These are phyloP conservation scores for Saitozyma podzolica DNA, from an alignment of 768 basidiomycete species.

Conservation along the genomic window DNA sequence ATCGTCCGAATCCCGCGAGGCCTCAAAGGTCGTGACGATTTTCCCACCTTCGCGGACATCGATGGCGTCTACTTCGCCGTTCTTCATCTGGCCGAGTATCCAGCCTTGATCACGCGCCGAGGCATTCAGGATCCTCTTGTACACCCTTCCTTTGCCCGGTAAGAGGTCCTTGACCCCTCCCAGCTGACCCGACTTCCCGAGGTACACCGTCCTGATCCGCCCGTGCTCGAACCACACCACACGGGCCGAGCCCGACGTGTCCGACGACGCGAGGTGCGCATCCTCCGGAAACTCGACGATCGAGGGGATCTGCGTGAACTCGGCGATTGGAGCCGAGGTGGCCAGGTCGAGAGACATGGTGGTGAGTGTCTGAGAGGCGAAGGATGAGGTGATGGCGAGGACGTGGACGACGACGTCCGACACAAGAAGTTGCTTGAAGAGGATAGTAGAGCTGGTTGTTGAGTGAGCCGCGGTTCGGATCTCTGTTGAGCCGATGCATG, in stretches of 20 bases:
- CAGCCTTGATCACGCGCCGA: conserved; percentile 62
- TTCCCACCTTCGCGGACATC: conserved; percentile 57
- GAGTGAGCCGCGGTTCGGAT: background rate
- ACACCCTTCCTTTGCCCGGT: conserved; percentile 48
- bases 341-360: conserved; percentile 67
- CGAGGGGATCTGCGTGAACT: conserved; percentile 61
- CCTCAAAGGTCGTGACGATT: conserved; percentile 58
- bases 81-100: conserved; percentile 62
- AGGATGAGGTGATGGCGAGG: conserved; percentile 60
- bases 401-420: conserved; percentile 63
- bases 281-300: conserved; percentile 54
- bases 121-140: conserved; percentile 63
- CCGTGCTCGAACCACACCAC: conserved; percentile 60
- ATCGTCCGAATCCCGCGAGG: conserved; percentile 55
- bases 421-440: conserved; percentile 65
- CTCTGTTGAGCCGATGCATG: background rate
- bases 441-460: conserved; percentile 62
- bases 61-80: conserved; percentile 64
- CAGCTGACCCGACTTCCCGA: conserved; percentile 21
- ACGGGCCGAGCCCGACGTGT: conserved; percentile 16
- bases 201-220: conserved; percentile 57
- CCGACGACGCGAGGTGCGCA: conserved; percentile 50
- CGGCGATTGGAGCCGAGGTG: conserved; percentile 54
- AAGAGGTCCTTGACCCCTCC: conserved; percentile 33
- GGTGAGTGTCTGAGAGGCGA: conserved; percentile 65